A percentile compares a stretch with the other conserved stretches of the same genome.
Conservation (phyloP, 2,329 filamentous ascomycete genomes). For the Aulographum hederae region DNA sequence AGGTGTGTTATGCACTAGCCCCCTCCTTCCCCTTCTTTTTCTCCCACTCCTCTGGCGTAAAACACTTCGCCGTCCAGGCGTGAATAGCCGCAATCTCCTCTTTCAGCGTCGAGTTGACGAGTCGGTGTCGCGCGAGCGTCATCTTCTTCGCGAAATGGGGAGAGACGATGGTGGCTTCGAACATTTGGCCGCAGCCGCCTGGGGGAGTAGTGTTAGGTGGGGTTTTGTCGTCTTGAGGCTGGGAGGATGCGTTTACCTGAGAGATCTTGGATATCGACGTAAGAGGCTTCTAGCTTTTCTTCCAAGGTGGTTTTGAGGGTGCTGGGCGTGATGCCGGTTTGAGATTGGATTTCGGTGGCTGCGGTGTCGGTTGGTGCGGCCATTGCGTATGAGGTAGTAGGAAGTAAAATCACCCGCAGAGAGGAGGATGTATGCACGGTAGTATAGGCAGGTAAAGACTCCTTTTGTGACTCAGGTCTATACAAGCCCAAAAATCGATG, state of each 20-base stretch:
- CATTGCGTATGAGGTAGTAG: constrained; percentile 13
- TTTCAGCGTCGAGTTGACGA: constrained; percentile 71
- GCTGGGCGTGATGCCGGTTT: constrained; percentile 50
- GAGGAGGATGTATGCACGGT: too few species aligned
- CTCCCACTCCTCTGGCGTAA: constrained; percentile 80
- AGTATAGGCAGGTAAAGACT: too few species aligned
- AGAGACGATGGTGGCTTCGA: constrained; percentile 48
- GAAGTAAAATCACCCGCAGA: background rate
- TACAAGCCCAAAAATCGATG: too few species aligned
- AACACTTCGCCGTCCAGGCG: constrained; percentile 88
- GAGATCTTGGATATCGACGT: constrained; percentile 82
- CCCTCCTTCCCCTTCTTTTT: constrained; percentile 18
- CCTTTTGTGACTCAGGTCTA: too few species aligned
- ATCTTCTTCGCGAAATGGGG: constrained; percentile 33
- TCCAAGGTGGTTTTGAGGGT: constrained; percentile 50
- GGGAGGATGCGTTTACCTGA: constrained; percentile 46
- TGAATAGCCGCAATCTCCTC: constrained; percentile 81
- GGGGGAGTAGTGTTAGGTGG: constrained; percentile 1
- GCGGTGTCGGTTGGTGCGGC: constrained; percentile 24
- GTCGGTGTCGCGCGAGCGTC: constrained; percentile 66
- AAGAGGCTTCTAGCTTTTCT: constrained; percentile 50
- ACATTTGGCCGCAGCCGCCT: constrained; percentile 57
- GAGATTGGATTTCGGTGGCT: constrained; percentile 33
- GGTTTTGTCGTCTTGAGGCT: constrained; percentile 1
- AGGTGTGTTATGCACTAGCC: background rate